phyloP scores from a whole-genome alignment of 2,329 filamentous ascomycete species.

The Monilinia laxa region DNA sequence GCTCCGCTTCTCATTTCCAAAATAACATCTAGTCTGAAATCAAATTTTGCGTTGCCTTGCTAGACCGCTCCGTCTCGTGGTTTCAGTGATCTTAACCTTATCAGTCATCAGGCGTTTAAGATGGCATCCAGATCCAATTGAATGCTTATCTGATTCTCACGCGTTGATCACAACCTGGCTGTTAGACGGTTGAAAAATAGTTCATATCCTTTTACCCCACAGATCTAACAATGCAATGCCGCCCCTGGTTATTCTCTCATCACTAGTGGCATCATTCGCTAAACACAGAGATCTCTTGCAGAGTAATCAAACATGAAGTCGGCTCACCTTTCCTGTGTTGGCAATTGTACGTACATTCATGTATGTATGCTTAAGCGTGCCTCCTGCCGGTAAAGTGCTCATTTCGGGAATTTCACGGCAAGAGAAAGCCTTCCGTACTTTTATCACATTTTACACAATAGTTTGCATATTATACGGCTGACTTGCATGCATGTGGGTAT shows the following conservation, averaged over 20 bases:
- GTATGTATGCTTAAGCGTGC: background rate
- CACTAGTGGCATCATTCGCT: slow-evolving; percentile 9
- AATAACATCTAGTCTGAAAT: slow-evolving; percentile 4
- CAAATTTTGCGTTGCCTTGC: background rate
- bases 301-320: slow-evolving; percentile 6
- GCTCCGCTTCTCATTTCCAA: slow-evolving; percentile 30
- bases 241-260: background rate
- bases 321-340: slow-evolving; percentile 1
- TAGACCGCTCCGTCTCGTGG: background rate
- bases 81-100: slow-evolving; percentile 3
- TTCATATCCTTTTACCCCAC: slow-evolving; percentile 11
- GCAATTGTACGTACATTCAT: slow-evolving; percentile 4
- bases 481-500: slow-evolving; percentile 18
- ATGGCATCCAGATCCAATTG: background rate
- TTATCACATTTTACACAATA: slow-evolving; percentile 12
- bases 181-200: background rate
- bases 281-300: slow-evolving; percentile 21
- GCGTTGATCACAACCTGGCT: slow-evolving; percentile 7
- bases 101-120: slow-evolving; percentile 1
- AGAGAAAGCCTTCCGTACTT: slow-evolving; percentile 5
- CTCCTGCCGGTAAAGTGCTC: slow-evolving; percentile 2
- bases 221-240: slow-evolving; percentile 13
- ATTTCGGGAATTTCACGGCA: background rate
- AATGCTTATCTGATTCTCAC: slow-evolving; percentile 6
- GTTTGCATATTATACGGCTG: slow-evolving; percentile 14